Evolutionary conservation across 2,329 filamentous ascomycete genomes (phyloP), one percentile per base, ranked within the genome.

Genomic region (Rhinocladiella mackenziei): DNA sequence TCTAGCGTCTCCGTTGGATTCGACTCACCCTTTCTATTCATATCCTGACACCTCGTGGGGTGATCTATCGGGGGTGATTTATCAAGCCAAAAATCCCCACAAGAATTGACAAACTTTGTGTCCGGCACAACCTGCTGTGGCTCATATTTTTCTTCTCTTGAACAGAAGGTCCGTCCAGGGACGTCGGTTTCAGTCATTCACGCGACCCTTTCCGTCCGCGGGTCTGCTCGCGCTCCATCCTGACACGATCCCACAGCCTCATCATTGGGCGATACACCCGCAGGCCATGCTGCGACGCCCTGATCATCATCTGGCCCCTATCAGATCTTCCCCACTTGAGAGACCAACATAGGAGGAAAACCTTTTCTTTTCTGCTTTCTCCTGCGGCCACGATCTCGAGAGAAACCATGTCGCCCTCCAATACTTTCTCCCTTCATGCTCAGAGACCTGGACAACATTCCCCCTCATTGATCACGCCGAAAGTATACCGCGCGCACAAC

Each of bases 201-300:
- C 13, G n/a, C n/a, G 13, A 33, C 14, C 34, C 10, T 22, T 31
- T 43, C 20, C 30, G 41, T 31, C 19, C 17, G 13, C 15, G 14
- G n/a, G 31, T 22, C 23, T 30, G n/a, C 39, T 26, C 33, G 34
- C 17, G 17, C 23, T 18, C 22, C 28, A 32, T 26, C 33, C 28
- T 28, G 23, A 35, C 37, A 45, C 28, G 18, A 26, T 32, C 39
- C 32, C 45, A 45, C 41, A 48, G 40, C 40, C 38, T 45, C 37
- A 5, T n/a, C 14, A 20, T 18, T 15, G 25, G 28, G 33, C 26
- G 33, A 10, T 26, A 8, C 31, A 43, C 25, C 35, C 37, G 19
- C 23, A 25, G 43, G 45, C 41, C 49, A 51, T 51, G 49, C 35
- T 29, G 29, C 35, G 15, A 37, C 45, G 45, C 44, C 37, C 26